A percentile compares a stretch with the other conserved stretches of the same genome.
Conservation (phyloP, 2,329 filamentous ascomycete genomes). For the Metarhizium album region DNA sequence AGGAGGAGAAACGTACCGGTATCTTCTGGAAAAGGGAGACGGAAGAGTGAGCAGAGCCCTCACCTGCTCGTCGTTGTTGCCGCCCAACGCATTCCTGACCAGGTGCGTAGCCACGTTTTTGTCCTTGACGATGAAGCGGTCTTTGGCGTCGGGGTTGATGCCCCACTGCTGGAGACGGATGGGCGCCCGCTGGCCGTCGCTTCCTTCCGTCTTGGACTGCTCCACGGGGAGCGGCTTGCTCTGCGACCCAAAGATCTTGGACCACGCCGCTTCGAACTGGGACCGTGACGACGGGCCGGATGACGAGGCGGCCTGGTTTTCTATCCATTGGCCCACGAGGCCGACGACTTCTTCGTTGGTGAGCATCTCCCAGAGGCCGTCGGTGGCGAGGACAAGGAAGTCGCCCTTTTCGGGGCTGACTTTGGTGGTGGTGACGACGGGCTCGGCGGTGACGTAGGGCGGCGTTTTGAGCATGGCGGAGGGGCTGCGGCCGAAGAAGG, state of each 20-base stretch:
- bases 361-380: slow-evolving; percentile 98
- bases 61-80: slow-evolving; percentile 86
- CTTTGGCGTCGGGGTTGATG: slow-evolving; percentile 58
- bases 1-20: slow-evolving; percentile 47
- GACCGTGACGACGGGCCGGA: slow-evolving; percentile 36
- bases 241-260: slow-evolving; percentile 44
- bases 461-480: slow-evolving; percentile 75
- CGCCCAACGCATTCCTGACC: slow-evolving; percentile 87
- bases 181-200: slow-evolving; percentile 70
- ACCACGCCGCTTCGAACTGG: slow-evolving; percentile 63
- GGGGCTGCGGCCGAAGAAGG: slow-evolving; percentile 78
- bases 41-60: slow-evolving; percentile 85
- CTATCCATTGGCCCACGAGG: slow-evolving; percentile 92
- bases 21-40: slow-evolving; percentile 81
- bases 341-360: slow-evolving; percentile 97
- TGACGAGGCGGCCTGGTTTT: slow-evolving; percentile 49
- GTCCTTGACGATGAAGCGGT: slow-evolving; percentile 88
- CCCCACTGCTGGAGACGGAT: slow-evolving; percentile 90
- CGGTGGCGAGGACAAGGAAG: slow-evolving; percentile 92
- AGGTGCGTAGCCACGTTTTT: slow-evolving; percentile 95
- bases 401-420: slow-evolving; percentile 83
- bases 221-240: slow-evolving; percentile 64
- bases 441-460: slow-evolving; percentile 94
- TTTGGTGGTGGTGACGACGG: slow-evolving; percentile 85
- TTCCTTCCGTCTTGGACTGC: slow-evolving; percentile 34